Evolutionary conservation across 768 basidiomycete genomes (phyloP).

Genomic region (Austroboletus festivus): DNA sequence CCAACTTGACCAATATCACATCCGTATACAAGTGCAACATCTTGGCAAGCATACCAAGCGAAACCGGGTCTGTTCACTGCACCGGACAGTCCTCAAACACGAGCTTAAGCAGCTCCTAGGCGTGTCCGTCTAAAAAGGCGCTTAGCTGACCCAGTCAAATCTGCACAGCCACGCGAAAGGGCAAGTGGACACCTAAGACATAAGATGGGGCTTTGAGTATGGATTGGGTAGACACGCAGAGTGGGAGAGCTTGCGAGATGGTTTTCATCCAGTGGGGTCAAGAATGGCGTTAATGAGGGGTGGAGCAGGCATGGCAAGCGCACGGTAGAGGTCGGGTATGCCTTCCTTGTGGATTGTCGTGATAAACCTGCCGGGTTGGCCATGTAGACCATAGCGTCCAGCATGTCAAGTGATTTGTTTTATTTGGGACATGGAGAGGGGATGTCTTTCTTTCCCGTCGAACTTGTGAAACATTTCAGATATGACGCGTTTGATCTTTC

Average conservation of each 20-base stretch:
- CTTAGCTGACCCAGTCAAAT: constrained; percentile 30
- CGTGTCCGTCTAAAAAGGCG: constrained; percentile 42
- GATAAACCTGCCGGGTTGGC: constrained; percentile 56
- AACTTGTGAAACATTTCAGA: constrained; percentile 71
- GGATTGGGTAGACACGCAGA: too few species aligned
- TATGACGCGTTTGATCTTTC: constrained; percentile 87
- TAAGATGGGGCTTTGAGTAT: constrained; percentile 40
- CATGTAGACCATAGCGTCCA: constrained; percentile 78
- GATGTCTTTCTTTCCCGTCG: constrained; percentile 43
- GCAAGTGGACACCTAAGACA: constrained; percentile 42
- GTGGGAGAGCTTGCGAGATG: constrained; percentile 43
- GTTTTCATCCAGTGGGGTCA: constrained; percentile 27
- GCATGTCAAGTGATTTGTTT: constrained; percentile 96
- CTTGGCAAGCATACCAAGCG: constrained; percentile 15
- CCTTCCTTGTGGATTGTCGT: constrained; percentile 69
- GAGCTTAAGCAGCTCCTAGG: constrained; percentile 39
- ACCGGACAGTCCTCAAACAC: constrained; percentile 49
- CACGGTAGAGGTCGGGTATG: constrained; percentile 53
- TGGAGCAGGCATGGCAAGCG: constrained; percentile 50
- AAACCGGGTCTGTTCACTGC: constrained; percentile 22
- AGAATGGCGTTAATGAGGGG: constrained; percentile 55
- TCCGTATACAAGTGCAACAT: constrained; percentile 36
- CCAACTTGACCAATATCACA: constrained; percentile 20
- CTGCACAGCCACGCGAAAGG: constrained; percentile 38
- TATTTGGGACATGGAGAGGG: constrained; percentile 69